A percentile compares a stretch with the other conserved stretches of the same genome.
Evolutionary conservation across 768 basidiomycete genomes (phyloP).

Genomic region (Aureoboletus auriporus): DNA sequence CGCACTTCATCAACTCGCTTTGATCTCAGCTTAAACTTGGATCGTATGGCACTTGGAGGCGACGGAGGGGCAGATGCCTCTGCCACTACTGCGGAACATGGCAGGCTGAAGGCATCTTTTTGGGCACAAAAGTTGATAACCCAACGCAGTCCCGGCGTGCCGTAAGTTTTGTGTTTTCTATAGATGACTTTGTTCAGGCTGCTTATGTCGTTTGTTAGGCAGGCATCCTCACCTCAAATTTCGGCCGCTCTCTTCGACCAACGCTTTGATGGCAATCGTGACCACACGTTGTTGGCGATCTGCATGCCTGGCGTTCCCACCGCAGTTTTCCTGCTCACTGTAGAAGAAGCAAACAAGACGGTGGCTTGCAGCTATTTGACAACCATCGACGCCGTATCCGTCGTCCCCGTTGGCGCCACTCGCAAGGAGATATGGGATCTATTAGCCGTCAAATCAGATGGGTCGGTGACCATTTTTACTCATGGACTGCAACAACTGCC

Average conservation of each 20-base stretch:
- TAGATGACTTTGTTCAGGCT: neutral
- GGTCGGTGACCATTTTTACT: slow-evolving; percentile 53
- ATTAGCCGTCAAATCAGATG: slow-evolving; percentile 56
- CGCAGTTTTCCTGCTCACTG: slow-evolving; percentile 46
- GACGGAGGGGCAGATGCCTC: slow-evolving; percentile 40
- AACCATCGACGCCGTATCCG: slow-evolving; percentile 45
- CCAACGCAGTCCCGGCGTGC: slow-evolving; percentile 41
- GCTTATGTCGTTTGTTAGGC: slow-evolving; percentile 11
- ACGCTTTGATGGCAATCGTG: slow-evolving; percentile 52
- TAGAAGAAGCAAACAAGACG: slow-evolving; percentile 35
- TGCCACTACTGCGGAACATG: slow-evolving; percentile 47
- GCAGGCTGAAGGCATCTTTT: slow-evolving; percentile 64
- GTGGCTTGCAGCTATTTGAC: slow-evolving; percentile 39
- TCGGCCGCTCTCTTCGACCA: slow-evolving; percentile 60
- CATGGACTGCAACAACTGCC: slow-evolving; percentile 52
- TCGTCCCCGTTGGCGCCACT: slow-evolving; percentile 57
- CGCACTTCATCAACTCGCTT: slow-evolving; percentile 48
- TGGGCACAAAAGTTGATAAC: slow-evolving; percentile 66
- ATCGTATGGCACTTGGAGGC: slow-evolving; percentile 63
- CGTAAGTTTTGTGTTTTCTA: slow-evolving; percentile 41
- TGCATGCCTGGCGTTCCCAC: slow-evolving; percentile 47
- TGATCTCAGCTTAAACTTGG: slow-evolving; percentile 57
- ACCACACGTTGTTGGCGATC: slow-evolving; percentile 53
- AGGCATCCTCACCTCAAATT: slow-evolving; percentile 29
- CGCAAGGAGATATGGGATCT: slow-evolving; percentile 66